These are phyloP conservation scores for Sparassis latifolia DNA, from an alignment of 1,284 basidiomycete species.

Conservation along the genomic window DNA sequence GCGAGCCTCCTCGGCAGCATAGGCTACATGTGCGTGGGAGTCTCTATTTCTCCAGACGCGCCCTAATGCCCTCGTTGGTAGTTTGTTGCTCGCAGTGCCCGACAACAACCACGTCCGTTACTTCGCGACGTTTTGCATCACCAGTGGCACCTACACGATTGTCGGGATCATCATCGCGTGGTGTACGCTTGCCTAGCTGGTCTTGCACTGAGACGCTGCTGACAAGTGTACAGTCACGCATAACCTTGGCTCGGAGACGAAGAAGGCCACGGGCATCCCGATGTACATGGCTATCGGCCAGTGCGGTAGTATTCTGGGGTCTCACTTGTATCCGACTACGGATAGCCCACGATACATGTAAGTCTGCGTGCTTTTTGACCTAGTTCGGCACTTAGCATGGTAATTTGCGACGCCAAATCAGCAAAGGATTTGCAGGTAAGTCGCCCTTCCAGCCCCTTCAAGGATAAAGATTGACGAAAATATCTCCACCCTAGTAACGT, in stretches of 20 bases:
- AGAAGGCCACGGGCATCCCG: conserved; percentile 68
- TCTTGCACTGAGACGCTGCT: too few relatives aligned
- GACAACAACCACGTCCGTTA: conserved; percentile 49
- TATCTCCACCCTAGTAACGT: conserved; percentile 34
- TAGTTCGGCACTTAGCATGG: neutral
- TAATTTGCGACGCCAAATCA: conserved; percentile 18
- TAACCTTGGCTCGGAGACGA: conserved; percentile 73
- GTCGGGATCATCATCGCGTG: conserved; percentile 65
- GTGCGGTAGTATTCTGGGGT: conserved; percentile 64
- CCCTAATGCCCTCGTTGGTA: conserved; percentile 16
- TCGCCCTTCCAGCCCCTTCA: too few relatives aligned
- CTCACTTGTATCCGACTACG: conserved; percentile 59
- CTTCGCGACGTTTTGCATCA: conserved; percentile 65
- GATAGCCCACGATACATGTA: conserved; percentile 62
- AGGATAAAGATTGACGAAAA: neutral
- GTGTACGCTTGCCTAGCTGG: conserved; percentile 42
- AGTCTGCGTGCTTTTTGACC: conserved; percentile 2
- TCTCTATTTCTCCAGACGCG: neutral
- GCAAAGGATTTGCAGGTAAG: conserved; percentile 58
- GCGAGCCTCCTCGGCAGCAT: conserved; percentile 48
- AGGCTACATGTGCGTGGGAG: conserved; percentile 54
- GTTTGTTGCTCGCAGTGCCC: conserved; percentile 43
- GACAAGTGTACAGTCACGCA: conserved; percentile 44
- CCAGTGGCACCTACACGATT: conserved; percentile 61
- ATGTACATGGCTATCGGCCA: conserved; percentile 75